Base-by-base conservation (phyloP, 495 filamentous ascomycete species). In the Tetracladium marchalianum region DNA sequence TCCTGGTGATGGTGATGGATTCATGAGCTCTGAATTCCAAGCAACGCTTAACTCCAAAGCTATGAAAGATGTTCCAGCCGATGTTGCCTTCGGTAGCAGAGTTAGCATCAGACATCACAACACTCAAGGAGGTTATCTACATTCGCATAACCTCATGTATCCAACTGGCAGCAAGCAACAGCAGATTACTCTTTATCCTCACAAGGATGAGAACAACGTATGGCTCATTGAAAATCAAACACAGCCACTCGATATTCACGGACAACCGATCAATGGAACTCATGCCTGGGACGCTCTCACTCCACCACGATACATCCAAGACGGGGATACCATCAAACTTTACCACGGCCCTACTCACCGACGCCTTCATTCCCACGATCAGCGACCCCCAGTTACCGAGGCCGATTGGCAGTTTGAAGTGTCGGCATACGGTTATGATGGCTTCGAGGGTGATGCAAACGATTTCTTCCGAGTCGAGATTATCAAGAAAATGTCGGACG, bases 1-100 rank as follows among this genome's bases (percentile, higher is more conserved):
- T 62, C 93, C 92, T 7, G 92, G 92, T 41, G 92, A 98, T 17
- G 92, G 92, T 37, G 92, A 98, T 62, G 92, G 92, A 43, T 98
- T 98, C 73, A 98, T 98, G 92, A 95, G 87, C 51, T 94, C 90
- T 31, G 93, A 98, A 62, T 98, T 98, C 70, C 93, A 97, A 64
- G 86, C 93, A 17, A 98, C 92, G 1, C 70, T 98, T 47, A 98
- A 96, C 65, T 90, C 83, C 35, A 97, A 97, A 68, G 78, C 72
- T 31, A 98, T 98, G 92, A 79, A 87, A 61, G 89, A 93, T 61
- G 89, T 95, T 13, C 82, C 92, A 0, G 92, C 85, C 3, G 90
- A 98, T 65, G 80, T 98, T 49, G 81, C 84, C 19, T 84, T 88
- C 58, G 92, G 92, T 35, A 92, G 87, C 57, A 80, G 85, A 35